Percentiles rank a stretch among this genome's conserved stretches.
Evolutionary conservation across 2,329 filamentous ascomycete genomes (phyloP).

Genomic region (Onygenales sp.): DNA sequence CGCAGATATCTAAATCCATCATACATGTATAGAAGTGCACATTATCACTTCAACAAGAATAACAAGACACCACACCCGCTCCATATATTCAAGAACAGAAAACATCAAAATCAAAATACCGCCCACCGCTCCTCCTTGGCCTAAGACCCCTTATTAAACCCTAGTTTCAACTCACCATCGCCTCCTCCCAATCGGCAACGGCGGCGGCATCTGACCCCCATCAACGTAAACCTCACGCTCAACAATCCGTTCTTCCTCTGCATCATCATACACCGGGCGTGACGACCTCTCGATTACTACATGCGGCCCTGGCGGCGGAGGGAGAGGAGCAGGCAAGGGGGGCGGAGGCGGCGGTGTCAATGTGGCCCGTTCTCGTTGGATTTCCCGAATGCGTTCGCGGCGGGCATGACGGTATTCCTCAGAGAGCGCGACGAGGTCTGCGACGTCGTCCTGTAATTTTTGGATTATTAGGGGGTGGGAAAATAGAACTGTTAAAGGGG

Average conservation of each 20-base stretch:
- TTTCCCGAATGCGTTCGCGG: conserved; percentile 49
- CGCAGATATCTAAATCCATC: too few relatives aligned
- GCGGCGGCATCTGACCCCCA: not conserved
- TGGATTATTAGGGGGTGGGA: not conserved
- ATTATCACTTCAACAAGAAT: too few relatives aligned
- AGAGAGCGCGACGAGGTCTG: conserved; percentile 71
- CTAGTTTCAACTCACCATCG: not conserved
- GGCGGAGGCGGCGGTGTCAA: conserved; percentile 15
- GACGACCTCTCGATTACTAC: not conserved
- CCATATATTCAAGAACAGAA: too few relatives aligned
- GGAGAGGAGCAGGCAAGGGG: conserved; percentile 9
- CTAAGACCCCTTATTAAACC: too few relatives aligned
- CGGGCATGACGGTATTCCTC: conserved; percentile 67
- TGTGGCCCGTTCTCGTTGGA: conserved; percentile 38
- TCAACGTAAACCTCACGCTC: not conserved
- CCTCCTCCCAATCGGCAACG: not conserved
- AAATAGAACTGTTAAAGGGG: not conserved
- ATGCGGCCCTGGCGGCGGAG: not conserved
- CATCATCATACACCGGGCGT: not conserved
- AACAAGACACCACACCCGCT: too few relatives aligned
- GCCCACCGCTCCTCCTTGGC: too few relatives aligned
- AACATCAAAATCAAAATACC: too few relatives aligned
- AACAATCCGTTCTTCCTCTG: conserved; percentile 1
- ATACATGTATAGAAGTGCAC: too few relatives aligned
- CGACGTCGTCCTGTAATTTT: conserved; percentile 64